Percentiles rank a stretch among this genome's conserved stretches.
Evolutionary conservation across 306 rosid species (phyloP).

Genomic region (Fragaria vesca): DNA sequence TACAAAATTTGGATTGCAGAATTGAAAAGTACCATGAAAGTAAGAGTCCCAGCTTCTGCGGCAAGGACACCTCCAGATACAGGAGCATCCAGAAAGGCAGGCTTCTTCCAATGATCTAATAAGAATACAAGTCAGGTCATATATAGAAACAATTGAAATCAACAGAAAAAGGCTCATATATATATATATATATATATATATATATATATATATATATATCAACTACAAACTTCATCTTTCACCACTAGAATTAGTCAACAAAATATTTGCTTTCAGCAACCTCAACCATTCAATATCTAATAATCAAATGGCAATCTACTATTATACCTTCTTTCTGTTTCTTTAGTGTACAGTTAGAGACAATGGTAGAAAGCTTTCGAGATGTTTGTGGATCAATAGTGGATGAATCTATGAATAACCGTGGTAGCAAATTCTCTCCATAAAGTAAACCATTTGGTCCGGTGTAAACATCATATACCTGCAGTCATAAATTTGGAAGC

Average conservation of each 20-base stretch:
- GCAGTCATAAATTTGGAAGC: conserved; percentile 14
- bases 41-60: conserved; percentile 89
- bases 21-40: conserved; percentile 72
- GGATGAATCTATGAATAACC: conserved; percentile 88
- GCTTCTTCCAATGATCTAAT: conserved; percentile 50
- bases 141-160: neutral
- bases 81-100: conserved; percentile 89
- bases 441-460: conserved; percentile 87
- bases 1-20: conserved; percentile 11
- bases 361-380: conserved; percentile 59
- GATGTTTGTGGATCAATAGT: conserved; percentile 92
- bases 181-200: neutral
- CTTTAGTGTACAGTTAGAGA: conserved; percentile 63
- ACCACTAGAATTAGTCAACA: neutral
- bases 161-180: neutral
- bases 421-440: conserved; percentile 69
- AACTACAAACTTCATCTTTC: neutral
- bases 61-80: conserved; percentile 96
- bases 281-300: neutral
- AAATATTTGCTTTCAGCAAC: neutral
- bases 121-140: conserved; percentile 5
- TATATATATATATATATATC: neutral
- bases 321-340: conserved; percentile 65
- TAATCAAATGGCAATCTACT: conserved; percentile 5
- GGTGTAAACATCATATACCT: conserved; percentile 81